A percentile compares a stretch with the other conserved stretches of the same genome.
phyloP scores from a whole-genome alignment of 306 rosid genomes.

The Fagus crenata region DNA sequence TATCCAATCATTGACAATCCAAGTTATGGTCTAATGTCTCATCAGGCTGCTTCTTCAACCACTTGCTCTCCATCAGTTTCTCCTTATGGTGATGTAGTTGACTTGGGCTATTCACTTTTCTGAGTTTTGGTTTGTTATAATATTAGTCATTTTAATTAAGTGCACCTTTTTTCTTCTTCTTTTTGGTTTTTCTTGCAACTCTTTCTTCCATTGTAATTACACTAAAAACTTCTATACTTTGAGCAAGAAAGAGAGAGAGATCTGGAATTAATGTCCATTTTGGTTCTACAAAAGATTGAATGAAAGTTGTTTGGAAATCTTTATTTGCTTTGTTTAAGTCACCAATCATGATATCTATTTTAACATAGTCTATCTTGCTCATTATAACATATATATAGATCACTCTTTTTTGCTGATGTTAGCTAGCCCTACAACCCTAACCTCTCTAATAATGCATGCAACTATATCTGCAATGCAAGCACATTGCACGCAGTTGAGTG shows the following conservation, averaged over 20 bases:
- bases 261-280: background rate
- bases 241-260: slow-evolving; percentile 16
- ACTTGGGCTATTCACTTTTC: slow-evolving; percentile 60
- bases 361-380: slow-evolving; percentile 24
- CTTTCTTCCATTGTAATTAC: slow-evolving; percentile 38
- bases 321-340: slow-evolving; percentile 20
- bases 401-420: slow-evolving; percentile 48
- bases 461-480: background rate
- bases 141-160: slow-evolving; percentile 34
- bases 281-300: slow-evolving; percentile 19
- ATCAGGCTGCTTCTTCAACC: slow-evolving; percentile 46
- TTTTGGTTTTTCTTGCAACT: slow-evolving; percentile 31
- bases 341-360: slow-evolving; percentile 36
- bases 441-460: background rate
- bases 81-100: slow-evolving; percentile 61
- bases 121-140: slow-evolving; percentile 31
- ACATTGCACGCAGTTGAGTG: background rate
- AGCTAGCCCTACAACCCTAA: slow-evolving; percentile 45
- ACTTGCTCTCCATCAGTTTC: slow-evolving; percentile 55
- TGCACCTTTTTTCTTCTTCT: slow-evolving; percentile 24
- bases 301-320: slow-evolving; percentile 13
- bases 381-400: slow-evolving; percentile 8
- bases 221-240: slow-evolving; percentile 30
- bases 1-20: slow-evolving; percentile 48
- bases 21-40: slow-evolving; percentile 38